These are phyloP conservation scores for Calonectria multiphialidica DNA, from an alignment of 2,329 filamentous ascomycete genomes.

Conservation along the genomic window DNA sequence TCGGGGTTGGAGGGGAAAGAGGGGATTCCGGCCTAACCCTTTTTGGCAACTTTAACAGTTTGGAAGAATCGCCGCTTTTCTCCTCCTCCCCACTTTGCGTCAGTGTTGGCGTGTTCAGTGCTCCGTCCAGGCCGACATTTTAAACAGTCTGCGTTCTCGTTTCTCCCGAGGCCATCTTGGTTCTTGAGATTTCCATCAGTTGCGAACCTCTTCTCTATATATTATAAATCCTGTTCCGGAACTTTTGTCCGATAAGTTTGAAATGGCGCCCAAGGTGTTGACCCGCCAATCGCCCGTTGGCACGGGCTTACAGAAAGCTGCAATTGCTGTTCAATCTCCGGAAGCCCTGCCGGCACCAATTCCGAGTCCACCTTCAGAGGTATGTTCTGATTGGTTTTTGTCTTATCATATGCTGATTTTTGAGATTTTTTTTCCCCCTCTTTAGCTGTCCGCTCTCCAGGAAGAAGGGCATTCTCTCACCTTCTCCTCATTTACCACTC, in stretches of 20 bases:
- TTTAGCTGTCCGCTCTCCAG: neutral
- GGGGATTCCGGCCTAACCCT: neutral
- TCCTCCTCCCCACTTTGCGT: neutral
- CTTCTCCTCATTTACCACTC: conserved; percentile 4
- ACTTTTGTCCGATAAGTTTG: neutral
- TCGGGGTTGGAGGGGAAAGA: neutral
- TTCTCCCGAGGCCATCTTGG: neutral
- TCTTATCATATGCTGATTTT: neutral
- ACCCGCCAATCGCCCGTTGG: neutral
- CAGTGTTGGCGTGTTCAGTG: neutral
- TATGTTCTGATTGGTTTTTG: neutral
- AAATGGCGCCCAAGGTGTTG: neutral
- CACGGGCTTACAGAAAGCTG: conserved; percentile 2
- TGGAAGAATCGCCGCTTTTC: conserved; percentile 6
- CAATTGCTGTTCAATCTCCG: neutral
- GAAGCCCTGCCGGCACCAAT: neutral
- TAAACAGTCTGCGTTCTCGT: neutral
- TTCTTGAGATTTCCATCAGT: neutral
- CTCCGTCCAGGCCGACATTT: neutral
- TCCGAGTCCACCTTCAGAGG: neutral
- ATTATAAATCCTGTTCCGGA: neutral
- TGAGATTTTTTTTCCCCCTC: neutral
- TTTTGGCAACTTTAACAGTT: conserved; percentile 10
- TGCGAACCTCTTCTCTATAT: neutral
- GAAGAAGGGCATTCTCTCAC: conserved; percentile 3